Percentiles rank a stretch among this genome's conserved stretches.
phyloP scores from a whole-genome alignment of 345 rosid species.

The Linum tenue region DNA sequence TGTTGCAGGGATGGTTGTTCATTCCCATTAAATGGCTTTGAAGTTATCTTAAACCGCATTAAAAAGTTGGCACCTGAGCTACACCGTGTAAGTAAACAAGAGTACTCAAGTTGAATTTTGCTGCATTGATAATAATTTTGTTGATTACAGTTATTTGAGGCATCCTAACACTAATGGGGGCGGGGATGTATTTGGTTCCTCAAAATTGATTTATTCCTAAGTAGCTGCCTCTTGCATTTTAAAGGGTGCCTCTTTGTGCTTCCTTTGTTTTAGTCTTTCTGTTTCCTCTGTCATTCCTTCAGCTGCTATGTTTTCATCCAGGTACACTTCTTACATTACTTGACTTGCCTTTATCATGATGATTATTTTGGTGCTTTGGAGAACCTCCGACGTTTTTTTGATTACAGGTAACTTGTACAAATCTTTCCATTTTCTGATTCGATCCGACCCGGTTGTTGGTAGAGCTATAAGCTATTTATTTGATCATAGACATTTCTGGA shows the following conservation, averaged over 20 bases:
- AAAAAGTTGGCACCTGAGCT: constrained; percentile 83
- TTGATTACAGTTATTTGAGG: not conserved
- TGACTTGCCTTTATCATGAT: constrained; percentile 73
- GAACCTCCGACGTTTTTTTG: constrained; percentile 83
- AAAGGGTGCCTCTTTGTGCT: not conserved
- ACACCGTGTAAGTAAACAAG: constrained; percentile 61
- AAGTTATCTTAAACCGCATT: constrained; percentile 57
- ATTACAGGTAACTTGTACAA: constrained; percentile 56
- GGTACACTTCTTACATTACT: constrained; percentile 92
- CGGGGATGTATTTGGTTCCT: not conserved
- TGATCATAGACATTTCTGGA: no score
- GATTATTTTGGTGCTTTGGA: constrained; percentile 92
- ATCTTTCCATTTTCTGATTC: no score
- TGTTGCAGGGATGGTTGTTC: constrained; percentile 64
- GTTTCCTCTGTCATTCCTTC: not conserved
- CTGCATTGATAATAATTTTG: not conserved
- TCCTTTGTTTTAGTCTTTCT: constrained; percentile 1
- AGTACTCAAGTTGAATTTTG: constrained; percentile 1
- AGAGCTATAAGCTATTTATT: no score
- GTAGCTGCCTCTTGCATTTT: not conserved
- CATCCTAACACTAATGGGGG: not conserved
- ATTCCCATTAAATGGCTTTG: constrained; percentile 56
- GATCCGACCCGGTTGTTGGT: no score
- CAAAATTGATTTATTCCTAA: no score
- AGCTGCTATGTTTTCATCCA: constrained; percentile 26